A percentile compares a stretch with the other conserved stretches of the same genome.
Evolutionary conservation across 2,329 filamentous ascomycete genomes (phyloP).

Genomic region (Aureobasidium sp.): DNA sequence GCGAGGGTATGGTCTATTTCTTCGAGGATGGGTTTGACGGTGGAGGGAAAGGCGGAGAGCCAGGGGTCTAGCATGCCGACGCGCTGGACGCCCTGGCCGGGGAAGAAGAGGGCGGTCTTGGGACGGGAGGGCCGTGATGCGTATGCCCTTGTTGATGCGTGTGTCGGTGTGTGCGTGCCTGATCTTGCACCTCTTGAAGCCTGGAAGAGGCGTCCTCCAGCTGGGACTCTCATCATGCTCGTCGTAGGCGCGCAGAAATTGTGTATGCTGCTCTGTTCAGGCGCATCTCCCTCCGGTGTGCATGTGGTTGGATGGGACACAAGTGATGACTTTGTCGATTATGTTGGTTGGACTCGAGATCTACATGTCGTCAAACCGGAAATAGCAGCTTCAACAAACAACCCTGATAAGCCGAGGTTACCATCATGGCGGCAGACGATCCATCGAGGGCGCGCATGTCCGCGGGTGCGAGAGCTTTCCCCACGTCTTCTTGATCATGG

Average conservation of each 20-base stretch:
- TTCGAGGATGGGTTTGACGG: slow-evolving; percentile 66
- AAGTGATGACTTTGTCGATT: neutral
- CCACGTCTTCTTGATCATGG: neutral
- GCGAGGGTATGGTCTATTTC: slow-evolving; percentile 75
- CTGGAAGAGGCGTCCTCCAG: neutral
- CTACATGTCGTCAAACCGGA: neutral
- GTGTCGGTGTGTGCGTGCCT: neutral
- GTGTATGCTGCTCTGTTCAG: too few relatives aligned
- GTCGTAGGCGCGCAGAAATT: neutral
- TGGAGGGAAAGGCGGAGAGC: slow-evolving; percentile 76
- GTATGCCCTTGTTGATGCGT: neutral
- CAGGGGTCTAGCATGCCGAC: slow-evolving; percentile 49
- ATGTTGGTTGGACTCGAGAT: neutral
- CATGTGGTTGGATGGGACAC: neutral
- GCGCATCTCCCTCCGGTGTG: neutral
- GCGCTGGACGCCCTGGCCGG: slow-evolving; percentile 29
- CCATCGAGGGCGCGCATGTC: neutral
- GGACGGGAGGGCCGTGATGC: slow-evolving; percentile 2
- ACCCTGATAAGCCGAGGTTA: neutral
- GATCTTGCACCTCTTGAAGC: neutral
- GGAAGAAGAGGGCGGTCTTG: slow-evolving; percentile 30
- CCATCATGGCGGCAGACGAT: neutral
- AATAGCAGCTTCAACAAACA: neutral
- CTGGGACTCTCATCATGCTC: neutral
- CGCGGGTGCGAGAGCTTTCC: neutral